A percentile compares a stretch with the other conserved stretches of the same genome.
phyloP scores from a whole-genome alignment of 306 rosid genomes.

The Glycine soja region DNA sequence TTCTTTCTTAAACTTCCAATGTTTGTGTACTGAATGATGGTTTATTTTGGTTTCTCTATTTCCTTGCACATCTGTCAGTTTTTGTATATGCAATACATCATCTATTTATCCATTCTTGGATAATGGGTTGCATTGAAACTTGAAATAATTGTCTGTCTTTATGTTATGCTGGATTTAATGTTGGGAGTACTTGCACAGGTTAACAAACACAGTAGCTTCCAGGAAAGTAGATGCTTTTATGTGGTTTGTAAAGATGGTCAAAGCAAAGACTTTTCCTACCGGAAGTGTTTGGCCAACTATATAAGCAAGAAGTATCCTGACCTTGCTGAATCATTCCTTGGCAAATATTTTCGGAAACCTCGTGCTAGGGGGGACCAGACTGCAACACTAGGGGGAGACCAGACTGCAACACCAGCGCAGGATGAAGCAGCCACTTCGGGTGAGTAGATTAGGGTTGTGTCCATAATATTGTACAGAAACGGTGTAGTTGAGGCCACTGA shows the following conservation, averaged over 20 bases:
- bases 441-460: conserved; percentile 42
- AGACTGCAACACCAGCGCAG: background rate
- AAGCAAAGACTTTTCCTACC: conserved; percentile 79
- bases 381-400: conserved; percentile 5
- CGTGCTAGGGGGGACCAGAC: conserved; percentile 47
- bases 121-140: background rate
- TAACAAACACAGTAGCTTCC: conserved; percentile 67
- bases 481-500: conserved; percentile 25
- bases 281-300: conserved; percentile 72
- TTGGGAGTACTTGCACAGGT: conserved; percentile 59
- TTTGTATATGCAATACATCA: background rate
- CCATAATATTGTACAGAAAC: conserved; percentile 47
- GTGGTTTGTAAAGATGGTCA: conserved; percentile 73
- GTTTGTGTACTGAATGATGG: background rate
- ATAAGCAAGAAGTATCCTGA: conserved; percentile 69
- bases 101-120: background rate
- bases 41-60: conserved; percentile 1
- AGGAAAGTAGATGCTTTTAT: conserved; percentile 82
- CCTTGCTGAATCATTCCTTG: conserved; percentile 63
- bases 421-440: background rate
- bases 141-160: background rate
- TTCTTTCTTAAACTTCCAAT: background rate
- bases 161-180: conserved; percentile 15
- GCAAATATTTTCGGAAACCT: conserved; percentile 70
- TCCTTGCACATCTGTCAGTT: background rate